Conservation (phyloP, 2,329 filamentous ascomycete species). For the Colletotrichum sp. region DNA sequence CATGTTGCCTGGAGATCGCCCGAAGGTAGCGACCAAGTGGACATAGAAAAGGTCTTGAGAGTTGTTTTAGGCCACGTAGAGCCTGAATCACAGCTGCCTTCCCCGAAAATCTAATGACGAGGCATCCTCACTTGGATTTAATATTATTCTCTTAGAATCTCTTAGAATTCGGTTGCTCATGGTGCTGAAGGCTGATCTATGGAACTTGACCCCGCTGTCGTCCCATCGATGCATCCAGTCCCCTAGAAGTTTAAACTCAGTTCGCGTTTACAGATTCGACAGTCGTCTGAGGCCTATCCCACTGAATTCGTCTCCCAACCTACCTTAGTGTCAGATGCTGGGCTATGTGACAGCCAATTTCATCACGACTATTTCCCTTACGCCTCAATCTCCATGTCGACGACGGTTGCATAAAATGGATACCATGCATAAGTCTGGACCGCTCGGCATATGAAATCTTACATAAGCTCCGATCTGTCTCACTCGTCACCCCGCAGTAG, state of each 20-base stretch:
- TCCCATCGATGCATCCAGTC: neutral
- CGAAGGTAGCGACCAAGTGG: neutral
- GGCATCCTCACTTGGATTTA: neutral
- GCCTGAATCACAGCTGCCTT: neutral
- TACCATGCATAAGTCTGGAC: neutral
- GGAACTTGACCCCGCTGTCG: neutral
- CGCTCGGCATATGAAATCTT: neutral
- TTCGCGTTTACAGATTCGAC: neutral
- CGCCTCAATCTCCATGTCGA: neutral
- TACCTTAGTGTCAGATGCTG: neutral
- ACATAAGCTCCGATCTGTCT: neutral
- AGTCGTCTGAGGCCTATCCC: neutral
- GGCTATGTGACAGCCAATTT: neutral
- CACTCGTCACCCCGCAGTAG: neutral
- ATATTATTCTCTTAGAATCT: neutral
- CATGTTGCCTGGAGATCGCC: neutral
- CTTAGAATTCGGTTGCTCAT: fast-evolving
- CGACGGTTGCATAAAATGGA: neutral
- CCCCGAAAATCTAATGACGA: neutral
- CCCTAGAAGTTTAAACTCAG: neutral
- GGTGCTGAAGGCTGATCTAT: neutral
- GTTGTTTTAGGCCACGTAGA: neutral
- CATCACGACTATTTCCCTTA: neutral
- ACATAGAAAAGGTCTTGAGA: neutral
- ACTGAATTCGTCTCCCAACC: neutral